Evolutionary conservation across 192 early-diverging fungal species (phyloP), one percentile per base, ranked within the genome.

Genomic region (Glomus cerebriforme): DNA sequence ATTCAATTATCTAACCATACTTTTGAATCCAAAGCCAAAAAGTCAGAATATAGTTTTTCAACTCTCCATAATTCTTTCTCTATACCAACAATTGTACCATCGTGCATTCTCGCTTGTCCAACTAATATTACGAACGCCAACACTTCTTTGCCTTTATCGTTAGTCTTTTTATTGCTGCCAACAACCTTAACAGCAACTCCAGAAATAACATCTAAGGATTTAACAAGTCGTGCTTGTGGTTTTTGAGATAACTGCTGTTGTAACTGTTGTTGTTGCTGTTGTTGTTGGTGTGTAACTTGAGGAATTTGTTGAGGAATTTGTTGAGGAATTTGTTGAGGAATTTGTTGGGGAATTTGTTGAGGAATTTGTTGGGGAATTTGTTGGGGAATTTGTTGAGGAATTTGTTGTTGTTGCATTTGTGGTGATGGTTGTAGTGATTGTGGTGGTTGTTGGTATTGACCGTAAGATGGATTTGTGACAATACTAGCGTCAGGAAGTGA

Each of bases 41-140:
- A 96, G 81, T 98, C 96, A 2, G 91, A 89, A 81, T 96, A 97
- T 37, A 90, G 84, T 82, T 98, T 98, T 79, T 96, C 94, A 64
- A 96, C 87, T 10, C 89, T 91, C 95, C 96, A 96, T 65, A 94
- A 79, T 37, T 88, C 86, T 54, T 85, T 86, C 15, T 83, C 83
- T 2, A 78, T 43, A 27, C 67, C 76, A 34, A 78, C 74, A 22
- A 59, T 43, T 7, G 80, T 34, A 69, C 70, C 77, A n/a, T 79
- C 82, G 31, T 68, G 73, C 45, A 80, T 77, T 26, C 72, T 70
- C 34, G 83, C 83, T 22, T 83, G 78, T 26, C 85, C 82, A 27
- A 93, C 80, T 0, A 84, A 81, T 27, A 95, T 82, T 22, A 82
- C 78, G 77, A 93, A 93, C 0, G 84, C 86, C 9, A 92, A 59